Evolutionary conservation across 257 asterid species (phyloP), one percentile per base, ranked within the genome.

Genomic region (Eustoma russellianum): DNA sequence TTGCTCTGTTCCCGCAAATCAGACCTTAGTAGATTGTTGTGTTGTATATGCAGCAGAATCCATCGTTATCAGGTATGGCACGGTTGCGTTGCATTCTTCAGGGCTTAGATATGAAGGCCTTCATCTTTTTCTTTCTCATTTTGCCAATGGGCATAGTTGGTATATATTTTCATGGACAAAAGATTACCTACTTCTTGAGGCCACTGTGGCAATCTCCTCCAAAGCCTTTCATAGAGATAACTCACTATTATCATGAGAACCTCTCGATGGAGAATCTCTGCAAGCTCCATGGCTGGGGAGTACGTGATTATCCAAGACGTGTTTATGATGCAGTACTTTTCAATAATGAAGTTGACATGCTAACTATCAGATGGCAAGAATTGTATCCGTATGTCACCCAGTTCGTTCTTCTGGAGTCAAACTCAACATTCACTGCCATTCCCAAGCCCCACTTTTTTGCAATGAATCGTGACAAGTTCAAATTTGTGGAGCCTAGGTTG

Each of bases 191-290:
- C 80, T 88, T 88, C 64, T 68, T 88, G 16, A 74, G 95, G 46
- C 97, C 97, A 0, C 60, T 88, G 7, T 88, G 97, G 97, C 88
- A 82, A 52, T 80, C 89, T 14, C 95, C 95, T 1, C 97, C 97
- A 0, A 79, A 75, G 65, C 80, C 97, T n/a, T 88, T 88, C 73
- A 70, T 69, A 5, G 91, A 80, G 57, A 73, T 69, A 19, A 75
- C 91, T 48, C 97, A 88, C 50, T 88, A 88, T 77, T 85, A 88
- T 53, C 82, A 85, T 24, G 93, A 80, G 58, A 77, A 84, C 18
- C 79, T 85, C 9, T 66, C 95, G 0, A 88, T 82, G 93, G 88
- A 77, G 68, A 82, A 75, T 68, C 83, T 78, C 9, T 88, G 97
- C 58, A 85, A 71, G 52, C 95, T 88, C 56, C 93, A 88, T 9